These are phyloP conservation scores for Phytopythium kandeliae DNA, from an alignment of 352 stramenopile species.

Conservation along the genomic window DNA sequence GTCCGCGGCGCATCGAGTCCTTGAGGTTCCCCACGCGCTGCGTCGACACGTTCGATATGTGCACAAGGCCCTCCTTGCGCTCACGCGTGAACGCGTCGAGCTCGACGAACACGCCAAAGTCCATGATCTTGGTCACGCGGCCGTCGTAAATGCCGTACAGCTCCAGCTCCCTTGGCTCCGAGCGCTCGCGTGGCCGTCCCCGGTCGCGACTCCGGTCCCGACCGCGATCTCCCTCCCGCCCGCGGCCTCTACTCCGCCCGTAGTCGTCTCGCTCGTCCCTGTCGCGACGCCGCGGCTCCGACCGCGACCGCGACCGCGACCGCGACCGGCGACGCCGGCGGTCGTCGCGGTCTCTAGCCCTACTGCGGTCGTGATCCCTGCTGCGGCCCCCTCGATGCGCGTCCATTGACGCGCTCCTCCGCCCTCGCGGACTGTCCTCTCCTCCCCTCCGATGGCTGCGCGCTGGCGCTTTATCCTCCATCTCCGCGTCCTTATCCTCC, in stretches of 20 bases:
- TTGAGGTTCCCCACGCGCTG: constrained; percentile 85
- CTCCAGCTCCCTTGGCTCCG: constrained; percentile 48
- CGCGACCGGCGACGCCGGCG: constrained; percentile 29
- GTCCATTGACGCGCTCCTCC: constrained; percentile 14
- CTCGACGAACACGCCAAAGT: constrained; percentile 97
- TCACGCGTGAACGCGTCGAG: constrained; percentile 59
- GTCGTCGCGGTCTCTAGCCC: constrained; percentile 14
- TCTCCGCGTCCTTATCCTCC: constrained; percentile 15
- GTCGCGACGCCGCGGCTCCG: constrained; percentile 4
- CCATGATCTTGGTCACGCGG: constrained; percentile 91
- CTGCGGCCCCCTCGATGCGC: constrained; percentile 19
- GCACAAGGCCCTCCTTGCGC: constrained; percentile 92
- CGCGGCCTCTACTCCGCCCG: constrained; percentile 6
- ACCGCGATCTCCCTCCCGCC: constrained; percentile 18
- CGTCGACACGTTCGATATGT: constrained; percentile 91
- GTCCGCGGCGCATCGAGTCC: constrained; percentile 78
- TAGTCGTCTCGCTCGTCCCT: constrained; percentile 3
- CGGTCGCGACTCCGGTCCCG: constrained; percentile 13
- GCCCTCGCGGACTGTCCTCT: constrained; percentile 11
- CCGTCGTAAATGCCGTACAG: constrained; percentile 95
- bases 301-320: too few relatives aligned
- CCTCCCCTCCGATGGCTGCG: neutral
- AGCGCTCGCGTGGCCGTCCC: constrained; percentile 7
- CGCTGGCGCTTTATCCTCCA: constrained; percentile 4
- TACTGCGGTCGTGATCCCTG: constrained; percentile 16